These are phyloP conservation scores for Eleusine indica DNA, from an alignment of 176 grass and related monocot genomes.

Conservation along the genomic window DNA sequence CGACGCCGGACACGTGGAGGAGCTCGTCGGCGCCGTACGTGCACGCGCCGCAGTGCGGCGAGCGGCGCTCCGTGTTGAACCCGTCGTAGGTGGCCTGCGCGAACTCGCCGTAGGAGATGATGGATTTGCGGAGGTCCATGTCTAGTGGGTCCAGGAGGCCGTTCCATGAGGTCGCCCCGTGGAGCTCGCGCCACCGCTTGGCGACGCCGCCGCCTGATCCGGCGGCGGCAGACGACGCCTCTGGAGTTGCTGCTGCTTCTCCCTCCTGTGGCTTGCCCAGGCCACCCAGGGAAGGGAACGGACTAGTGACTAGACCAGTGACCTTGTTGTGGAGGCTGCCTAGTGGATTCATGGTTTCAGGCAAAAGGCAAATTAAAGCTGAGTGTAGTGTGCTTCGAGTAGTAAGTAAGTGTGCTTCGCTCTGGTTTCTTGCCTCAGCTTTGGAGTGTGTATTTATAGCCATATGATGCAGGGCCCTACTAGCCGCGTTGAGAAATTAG, in stretches of 20 bases:
- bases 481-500: too few species aligned
- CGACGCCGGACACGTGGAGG: constrained; percentile 1
- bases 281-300: neutral
- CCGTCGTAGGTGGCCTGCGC: constrained; percentile 54
- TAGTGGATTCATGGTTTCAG: too few species aligned
- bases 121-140: constrained; percentile 47
- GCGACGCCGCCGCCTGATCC: constrained; percentile 16
- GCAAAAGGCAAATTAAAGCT: too few species aligned
- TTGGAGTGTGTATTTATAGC: neutral
- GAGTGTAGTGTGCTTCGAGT: neutral
- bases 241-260: neutral
- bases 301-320: neutral
- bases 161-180: constrained; percentile 57
- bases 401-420: neutral
- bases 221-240: neutral
- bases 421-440: neutral
- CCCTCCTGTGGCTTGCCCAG: too few species aligned
- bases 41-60: constrained; percentile 46
- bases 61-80: constrained; percentile 54
- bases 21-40: constrained; percentile 30
- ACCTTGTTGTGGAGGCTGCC: neutral
- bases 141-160: constrained; percentile 60
- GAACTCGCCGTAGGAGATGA: constrained; percentile 63
- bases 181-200: constrained; percentile 54
- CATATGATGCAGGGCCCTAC: too few species aligned